Percentiles rank a stretch among this genome's conserved stretches.
phyloP scores from a whole-genome alignment of 1,139 yeast genomes.

The Keqinozyma sinolaborantium region DNA sequence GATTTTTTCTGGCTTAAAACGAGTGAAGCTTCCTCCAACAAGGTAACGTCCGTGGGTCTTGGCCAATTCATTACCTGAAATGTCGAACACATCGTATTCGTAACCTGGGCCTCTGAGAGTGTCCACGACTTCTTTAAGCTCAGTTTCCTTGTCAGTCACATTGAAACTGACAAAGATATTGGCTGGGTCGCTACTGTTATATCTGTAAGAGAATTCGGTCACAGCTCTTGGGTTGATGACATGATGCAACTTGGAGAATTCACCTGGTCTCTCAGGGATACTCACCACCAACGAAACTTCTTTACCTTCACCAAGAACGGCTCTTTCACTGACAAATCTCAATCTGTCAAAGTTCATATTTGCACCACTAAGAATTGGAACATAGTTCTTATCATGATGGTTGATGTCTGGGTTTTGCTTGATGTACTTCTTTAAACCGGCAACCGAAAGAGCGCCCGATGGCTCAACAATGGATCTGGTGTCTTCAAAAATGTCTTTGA shows the following conservation, averaged over 20 bases:
- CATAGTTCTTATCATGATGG: constrained; percentile 70
- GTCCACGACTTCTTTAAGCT: constrained; percentile 37
- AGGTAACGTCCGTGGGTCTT: constrained; percentile 94
- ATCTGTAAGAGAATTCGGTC: constrained; percentile 92
- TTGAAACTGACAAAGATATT: constrained; percentile 85
- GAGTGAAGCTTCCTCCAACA: constrained; percentile 65
- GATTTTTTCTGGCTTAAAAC: constrained; percentile 29
- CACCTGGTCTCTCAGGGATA: constrained; percentile 91
- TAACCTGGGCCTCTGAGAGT: constrained; percentile 34
- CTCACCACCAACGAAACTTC: constrained; percentile 89
- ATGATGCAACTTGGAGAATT: constrained; percentile 71
- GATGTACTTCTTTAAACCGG: constrained; percentile 86
- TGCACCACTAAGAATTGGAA: constrained; percentile 85
- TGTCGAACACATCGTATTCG: constrained; percentile 69
- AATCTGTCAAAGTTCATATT: constrained; percentile 96
- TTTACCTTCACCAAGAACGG: constrained; percentile 94
- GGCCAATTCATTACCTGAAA: constrained; percentile 90
- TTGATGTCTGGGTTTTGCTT: constrained; percentile 62
- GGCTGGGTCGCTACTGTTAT: constrained; percentile 54
- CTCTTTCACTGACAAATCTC: constrained; percentile 96
- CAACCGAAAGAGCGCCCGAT: constrained; percentile 93
- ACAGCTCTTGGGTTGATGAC: constrained; percentile 82
- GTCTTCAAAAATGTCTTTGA: constrained; percentile 93
- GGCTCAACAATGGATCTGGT: constrained; percentile 95
- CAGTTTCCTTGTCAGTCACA: constrained; percentile 68